phyloP scores from a whole-genome alignment of 129 eudicot species.

The Kitagawia praeruptora region DNA sequence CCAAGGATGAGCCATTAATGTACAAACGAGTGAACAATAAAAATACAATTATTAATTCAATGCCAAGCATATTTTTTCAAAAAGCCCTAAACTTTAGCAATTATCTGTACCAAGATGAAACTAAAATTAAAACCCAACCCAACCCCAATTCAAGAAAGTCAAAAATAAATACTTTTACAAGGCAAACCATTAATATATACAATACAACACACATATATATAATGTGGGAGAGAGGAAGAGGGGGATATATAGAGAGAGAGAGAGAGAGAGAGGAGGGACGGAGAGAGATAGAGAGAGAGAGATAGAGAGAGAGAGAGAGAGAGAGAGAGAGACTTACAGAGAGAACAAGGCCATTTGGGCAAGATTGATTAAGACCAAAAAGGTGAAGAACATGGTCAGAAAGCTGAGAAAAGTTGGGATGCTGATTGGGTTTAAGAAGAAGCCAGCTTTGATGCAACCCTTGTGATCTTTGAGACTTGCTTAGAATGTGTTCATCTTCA shows the following conservation, averaged over 20 bases:
- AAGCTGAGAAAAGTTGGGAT: slow-evolving; percentile 39
- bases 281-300: slow-evolving; percentile 25
- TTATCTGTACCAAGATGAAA: background rate
- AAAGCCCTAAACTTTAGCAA: background rate
- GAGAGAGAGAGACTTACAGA: slow-evolving; percentile 32
- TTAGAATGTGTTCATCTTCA: slow-evolving; percentile 52
- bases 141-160: background rate
- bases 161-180: background rate
- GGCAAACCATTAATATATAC: background rate
- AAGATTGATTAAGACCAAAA: slow-evolving; percentile 59
- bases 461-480: slow-evolving; percentile 48
- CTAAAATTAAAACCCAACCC: background rate
- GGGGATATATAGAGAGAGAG: background rate
- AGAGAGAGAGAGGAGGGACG: too few relatives aligned
- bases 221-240: background rate
- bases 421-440: slow-evolving; percentile 46
- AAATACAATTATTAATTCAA: background rate
- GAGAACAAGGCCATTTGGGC: slow-evolving; percentile 85
- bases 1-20: background rate
- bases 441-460: slow-evolving; percentile 58
- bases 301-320: slow-evolving; percentile 20
- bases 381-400: slow-evolving; percentile 40
- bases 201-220: background rate
- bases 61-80: background rate
- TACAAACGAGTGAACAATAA: background rate